phyloP scores from a whole-genome alignment of 1,284 basidiomycete genomes.

The Rhizoctonia solani region DNA sequence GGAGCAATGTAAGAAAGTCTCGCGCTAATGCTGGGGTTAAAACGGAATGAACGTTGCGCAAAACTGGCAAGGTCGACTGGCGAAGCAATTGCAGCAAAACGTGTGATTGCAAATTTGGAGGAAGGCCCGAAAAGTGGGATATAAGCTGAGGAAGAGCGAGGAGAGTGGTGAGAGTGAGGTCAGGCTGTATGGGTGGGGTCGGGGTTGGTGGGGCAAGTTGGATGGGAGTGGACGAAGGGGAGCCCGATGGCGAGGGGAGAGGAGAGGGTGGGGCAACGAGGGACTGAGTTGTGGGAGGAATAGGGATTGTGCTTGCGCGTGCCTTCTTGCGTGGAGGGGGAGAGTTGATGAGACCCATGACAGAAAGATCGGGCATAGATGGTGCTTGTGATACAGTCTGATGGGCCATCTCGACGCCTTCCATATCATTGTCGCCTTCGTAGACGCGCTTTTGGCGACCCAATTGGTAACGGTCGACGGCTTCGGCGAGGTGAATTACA shows the following conservation, averaged over 20 bases:
- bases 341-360: constrained; percentile 44
- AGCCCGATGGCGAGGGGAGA: constrained; percentile 77
- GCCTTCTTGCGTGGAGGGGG: constrained; percentile 74
- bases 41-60: constrained; percentile 80
- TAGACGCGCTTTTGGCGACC: constrained; percentile 28
- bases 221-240: constrained; percentile 58
- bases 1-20: constrained; percentile 84
- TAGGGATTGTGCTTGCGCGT: constrained; percentile 20
- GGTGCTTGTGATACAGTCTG: constrained; percentile 49
- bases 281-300: constrained; percentile 32
- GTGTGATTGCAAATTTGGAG: constrained; percentile 77
- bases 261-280: constrained; percentile 74
- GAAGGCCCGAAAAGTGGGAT: constrained; percentile 71
- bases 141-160: constrained; percentile 77
- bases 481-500: constrained; percentile 69
- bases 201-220: constrained; percentile 48
- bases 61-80: constrained; percentile 79
- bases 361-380: constrained; percentile 44
- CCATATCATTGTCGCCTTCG: constrained; percentile 49
- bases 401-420: constrained; percentile 62
- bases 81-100: constrained; percentile 81
- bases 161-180: constrained; percentile 73
- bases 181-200: constrained; percentile 73
- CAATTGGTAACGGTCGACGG: constrained; percentile 67
- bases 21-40: constrained; percentile 82